Conservation (phyloP, 768 basidiomycete species). For the Coprinopsis cinerea region DNA sequence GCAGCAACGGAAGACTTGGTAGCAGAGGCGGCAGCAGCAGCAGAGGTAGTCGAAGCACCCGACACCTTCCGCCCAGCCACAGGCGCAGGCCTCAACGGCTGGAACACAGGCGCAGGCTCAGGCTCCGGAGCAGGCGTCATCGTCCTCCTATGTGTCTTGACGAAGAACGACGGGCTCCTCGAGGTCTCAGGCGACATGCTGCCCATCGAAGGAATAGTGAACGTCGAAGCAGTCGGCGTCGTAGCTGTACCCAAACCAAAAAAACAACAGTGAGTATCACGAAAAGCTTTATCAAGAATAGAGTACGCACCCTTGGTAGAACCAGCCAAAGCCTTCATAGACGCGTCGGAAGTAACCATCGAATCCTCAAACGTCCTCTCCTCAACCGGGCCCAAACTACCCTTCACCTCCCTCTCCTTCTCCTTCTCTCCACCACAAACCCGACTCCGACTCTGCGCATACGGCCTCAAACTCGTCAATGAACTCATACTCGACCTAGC, state of each 20-base stretch:
- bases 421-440: not conserved
- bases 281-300: too few relatives aligned
- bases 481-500: not conserved
- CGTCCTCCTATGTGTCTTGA: constrained; percentile 41
- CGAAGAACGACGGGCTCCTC: constrained; percentile 12
- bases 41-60: constrained; percentile 3
- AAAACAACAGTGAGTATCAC: too few relatives aligned
- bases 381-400: not conserved
- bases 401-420: not conserved
- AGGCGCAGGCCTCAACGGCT: constrained; percentile 48
- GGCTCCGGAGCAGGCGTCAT: constrained; percentile 52
- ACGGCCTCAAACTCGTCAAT: constrained; percentile 33
- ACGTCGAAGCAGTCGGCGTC: too few relatives aligned
- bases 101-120: constrained; percentile 54
- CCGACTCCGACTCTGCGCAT: constrained; percentile 25
- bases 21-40: not conserved
- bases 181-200: too few relatives aligned
- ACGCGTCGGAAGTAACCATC: too few relatives aligned
- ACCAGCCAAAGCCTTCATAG: too few relatives aligned
- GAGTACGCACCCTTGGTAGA: too few relatives aligned
- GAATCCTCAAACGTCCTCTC: not conserved
- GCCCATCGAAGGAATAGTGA: too few relatives aligned
- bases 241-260: too few relatives aligned
- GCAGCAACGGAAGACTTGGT: not conserved
- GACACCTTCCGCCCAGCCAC: constrained; percentile 8